Evolutionary conservation across 2,329 filamentous ascomycete species (phyloP).

Genomic region (Fusarium nematophilum): DNA sequence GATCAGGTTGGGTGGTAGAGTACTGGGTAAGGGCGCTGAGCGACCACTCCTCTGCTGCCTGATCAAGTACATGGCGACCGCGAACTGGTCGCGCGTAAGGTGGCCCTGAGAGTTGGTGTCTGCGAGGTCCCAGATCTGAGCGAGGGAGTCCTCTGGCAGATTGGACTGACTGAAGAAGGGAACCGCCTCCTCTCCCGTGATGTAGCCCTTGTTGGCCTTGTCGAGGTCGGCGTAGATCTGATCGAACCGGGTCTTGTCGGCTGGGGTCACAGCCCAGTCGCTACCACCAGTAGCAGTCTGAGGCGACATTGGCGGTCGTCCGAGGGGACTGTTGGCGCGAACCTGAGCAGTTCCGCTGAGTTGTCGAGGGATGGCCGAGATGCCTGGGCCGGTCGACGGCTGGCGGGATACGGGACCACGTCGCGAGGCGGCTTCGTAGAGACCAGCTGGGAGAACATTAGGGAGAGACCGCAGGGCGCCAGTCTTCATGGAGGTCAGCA

Average conservation of each 20-base stretch:
- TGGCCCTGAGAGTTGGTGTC: constrained; percentile 93
- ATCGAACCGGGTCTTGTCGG: constrained; percentile 90
- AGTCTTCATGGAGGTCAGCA: constrained; percentile 91
- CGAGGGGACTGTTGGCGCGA: constrained; percentile 70
- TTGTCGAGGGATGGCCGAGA: constrained; percentile 82
- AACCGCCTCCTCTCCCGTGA: constrained; percentile 95
- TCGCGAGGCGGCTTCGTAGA: constrained; percentile 91
- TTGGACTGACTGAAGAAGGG: constrained; percentile 93
- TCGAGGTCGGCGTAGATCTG: constrained; percentile 87
- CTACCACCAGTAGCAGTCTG: constrained; percentile 53
- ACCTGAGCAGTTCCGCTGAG: constrained; percentile 77
- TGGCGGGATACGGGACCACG: constrained; percentile 63
- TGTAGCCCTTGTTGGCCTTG: constrained; percentile 81
- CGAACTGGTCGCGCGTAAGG: constrained; percentile 89
- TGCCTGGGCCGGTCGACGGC: constrained; percentile 62
- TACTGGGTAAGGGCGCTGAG: constrained; percentile 72
- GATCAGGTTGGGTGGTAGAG: constrained; percentile 83
- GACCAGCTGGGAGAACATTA: constrained; percentile 80
- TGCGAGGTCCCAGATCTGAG: constrained; percentile 96
- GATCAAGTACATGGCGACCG: constrained; percentile 97
- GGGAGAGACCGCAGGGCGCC: constrained; percentile 84
- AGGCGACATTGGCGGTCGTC: constrained; percentile 60
- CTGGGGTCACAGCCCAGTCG: constrained; percentile 85
- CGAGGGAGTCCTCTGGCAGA: constrained; percentile 86
- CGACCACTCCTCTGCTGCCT: constrained; percentile 84